Conservation (phyloP, 1,139 yeast species). For the Suhomyces yuchorum region DNA sequence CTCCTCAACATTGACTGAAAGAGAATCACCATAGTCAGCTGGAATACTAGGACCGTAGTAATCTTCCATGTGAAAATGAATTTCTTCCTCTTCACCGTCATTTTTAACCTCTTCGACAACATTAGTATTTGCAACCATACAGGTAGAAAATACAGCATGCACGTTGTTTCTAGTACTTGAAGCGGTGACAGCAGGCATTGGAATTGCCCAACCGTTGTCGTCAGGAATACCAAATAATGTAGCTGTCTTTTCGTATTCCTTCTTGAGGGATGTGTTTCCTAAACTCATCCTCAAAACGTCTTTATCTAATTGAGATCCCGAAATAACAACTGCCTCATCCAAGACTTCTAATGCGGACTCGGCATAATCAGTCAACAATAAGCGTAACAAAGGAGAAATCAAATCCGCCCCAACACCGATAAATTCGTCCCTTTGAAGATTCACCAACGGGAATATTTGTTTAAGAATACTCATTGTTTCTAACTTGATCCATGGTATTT, state of each 20-base stretch:
- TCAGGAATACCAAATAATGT: conserved; percentile 95
- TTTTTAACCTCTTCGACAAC: conserved; percentile 30
- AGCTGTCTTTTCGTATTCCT: conserved; percentile 82
- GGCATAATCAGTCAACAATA: conserved; percentile 83
- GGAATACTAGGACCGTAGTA: conserved; percentile 43
- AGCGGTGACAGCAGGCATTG: conserved; percentile 90
- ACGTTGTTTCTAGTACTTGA: conserved; percentile 89
- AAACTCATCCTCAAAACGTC: conserved; percentile 90
- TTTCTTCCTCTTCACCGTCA: conserved; percentile 40
- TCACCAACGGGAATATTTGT: conserved; percentile 73
- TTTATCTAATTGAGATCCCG: conserved; percentile 87
- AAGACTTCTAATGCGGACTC: conserved; percentile 86
- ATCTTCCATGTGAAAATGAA: conserved; percentile 70
- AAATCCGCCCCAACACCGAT: conserved; percentile 93
- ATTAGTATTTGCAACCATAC: conserved; percentile 44
- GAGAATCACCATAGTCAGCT: conserved; percentile 36
- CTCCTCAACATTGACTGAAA: conserved; percentile 52
- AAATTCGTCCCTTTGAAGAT: conserved; percentile 77
- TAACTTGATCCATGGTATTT: conserved; percentile 71
- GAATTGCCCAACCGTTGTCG: conserved; percentile 97
- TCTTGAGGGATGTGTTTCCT: conserved; percentile 76
- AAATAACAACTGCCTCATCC: conserved; percentile 81
- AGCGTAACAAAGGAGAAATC: conserved; percentile 82
- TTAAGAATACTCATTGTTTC: conserved; percentile 80
- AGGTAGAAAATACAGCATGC: conserved; percentile 91